Conservation (phyloP, 495 filamentous ascomycete genomes). For the Beverwykella pulmonaria region DNA sequence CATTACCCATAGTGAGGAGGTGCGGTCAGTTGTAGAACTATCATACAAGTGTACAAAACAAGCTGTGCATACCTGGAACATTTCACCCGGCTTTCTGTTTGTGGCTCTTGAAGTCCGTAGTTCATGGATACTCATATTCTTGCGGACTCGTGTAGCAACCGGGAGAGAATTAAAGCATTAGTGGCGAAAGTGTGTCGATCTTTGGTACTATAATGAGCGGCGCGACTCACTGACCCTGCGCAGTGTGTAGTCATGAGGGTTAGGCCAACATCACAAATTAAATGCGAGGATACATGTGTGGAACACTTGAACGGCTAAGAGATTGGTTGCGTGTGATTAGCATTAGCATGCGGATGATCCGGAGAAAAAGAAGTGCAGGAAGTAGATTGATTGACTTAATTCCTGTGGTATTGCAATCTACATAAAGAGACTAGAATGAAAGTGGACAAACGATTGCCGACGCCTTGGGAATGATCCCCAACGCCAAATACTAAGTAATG, state of each 20-base stretch:
- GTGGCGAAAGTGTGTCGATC: not conserved
- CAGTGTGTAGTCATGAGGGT: too few species aligned
- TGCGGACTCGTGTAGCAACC: too few species aligned
- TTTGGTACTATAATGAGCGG: too few species aligned
- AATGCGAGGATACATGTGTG: not conserved
- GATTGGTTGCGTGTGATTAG: not conserved
- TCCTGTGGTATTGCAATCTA: not conserved
- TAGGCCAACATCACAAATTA: not conserved
- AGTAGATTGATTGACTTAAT: too few species aligned
- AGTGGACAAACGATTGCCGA: not conserved
- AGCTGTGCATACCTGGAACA: not conserved
- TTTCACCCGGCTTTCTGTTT: not conserved
- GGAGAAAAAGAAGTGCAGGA: not conserved
- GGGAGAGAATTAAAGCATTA: not conserved
- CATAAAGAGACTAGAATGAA: not conserved
- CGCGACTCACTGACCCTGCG: too few species aligned
- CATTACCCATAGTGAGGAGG: not conserved
- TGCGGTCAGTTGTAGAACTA: not conserved
- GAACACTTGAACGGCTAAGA: not conserved
- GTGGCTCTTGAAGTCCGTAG: too few species aligned
- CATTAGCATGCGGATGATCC: not conserved
- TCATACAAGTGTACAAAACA: not conserved
- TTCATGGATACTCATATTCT: too few species aligned
- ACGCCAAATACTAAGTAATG: slow-evolving; percentile 13
- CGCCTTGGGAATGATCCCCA: not conserved